Evolutionary conservation across 2,329 filamentous ascomycete species (phyloP).

Genomic region (Fusarium globosum): DNA sequence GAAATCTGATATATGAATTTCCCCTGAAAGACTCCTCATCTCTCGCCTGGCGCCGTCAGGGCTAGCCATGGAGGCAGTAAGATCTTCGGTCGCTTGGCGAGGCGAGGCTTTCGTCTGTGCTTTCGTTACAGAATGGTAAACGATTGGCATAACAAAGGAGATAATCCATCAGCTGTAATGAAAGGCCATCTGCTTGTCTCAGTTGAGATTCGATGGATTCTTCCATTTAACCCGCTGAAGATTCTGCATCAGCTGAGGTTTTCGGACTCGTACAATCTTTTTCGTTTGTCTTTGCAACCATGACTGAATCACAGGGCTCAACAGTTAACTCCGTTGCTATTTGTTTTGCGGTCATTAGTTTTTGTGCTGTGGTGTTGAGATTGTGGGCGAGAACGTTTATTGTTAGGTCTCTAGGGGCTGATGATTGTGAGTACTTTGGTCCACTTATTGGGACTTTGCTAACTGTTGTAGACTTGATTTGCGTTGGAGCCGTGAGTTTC

Average conservation of each 20-base stretch:
- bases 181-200: constrained; percentile 6
- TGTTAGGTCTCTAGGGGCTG: constrained; percentile 22
- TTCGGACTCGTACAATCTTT: neutral
- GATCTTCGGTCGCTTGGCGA: neutral
- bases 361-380: constrained; percentile 26
- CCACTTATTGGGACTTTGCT: neutral
- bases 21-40: constrained; percentile 1
- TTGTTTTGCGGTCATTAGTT: constrained; percentile 25
- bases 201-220: constrained; percentile 1
- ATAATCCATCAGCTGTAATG: neutral
- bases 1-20: neutral
- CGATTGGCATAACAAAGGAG: neutral
- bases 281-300: neutral
- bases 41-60: neutral
- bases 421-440: constrained; percentile 22
- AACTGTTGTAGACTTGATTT: constrained; percentile 24
- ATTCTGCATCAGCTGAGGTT: neutral
- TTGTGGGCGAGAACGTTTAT: constrained; percentile 30
- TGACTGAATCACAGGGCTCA: constrained; percentile 21
- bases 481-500: constrained; percentile 14
- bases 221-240: constrained; percentile 9
- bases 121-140: neutral
- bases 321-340: constrained; percentile 25
- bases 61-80: neutral
- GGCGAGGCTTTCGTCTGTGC: constrained; percentile 4